Evolutionary conservation across 148 eudicot species (phyloP).

Genomic region (Talinum fruticosum): DNA sequence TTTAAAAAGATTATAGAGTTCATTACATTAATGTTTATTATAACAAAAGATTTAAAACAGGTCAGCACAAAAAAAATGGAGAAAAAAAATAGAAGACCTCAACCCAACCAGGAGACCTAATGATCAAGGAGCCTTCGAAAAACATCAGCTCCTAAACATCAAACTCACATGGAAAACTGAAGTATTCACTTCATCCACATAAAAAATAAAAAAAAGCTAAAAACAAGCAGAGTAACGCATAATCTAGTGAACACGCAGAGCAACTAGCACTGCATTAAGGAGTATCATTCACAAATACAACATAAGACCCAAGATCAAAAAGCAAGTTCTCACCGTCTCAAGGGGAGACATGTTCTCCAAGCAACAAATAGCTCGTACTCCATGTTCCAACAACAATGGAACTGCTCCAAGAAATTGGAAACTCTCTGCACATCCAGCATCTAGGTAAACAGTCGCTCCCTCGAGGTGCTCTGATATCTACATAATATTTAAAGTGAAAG

Average conservation of each 20-base stretch:
- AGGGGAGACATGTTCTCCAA: constrained; percentile 82
- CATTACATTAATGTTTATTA: too few relatives aligned
- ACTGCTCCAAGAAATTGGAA: constrained; percentile 84
- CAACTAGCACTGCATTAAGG: neutral
- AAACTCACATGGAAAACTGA: neutral
- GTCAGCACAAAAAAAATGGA: neutral
- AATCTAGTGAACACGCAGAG: neutral
- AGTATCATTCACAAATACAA: neutral
- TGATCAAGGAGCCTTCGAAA: neutral
- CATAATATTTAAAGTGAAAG: constrained; percentile 13
- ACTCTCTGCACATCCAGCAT: constrained; percentile 94
- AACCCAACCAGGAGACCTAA: neutral
- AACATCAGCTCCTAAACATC: neutral
- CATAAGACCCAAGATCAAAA: constrained; percentile 4
- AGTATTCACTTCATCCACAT: neutral
- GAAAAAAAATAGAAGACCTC: neutral
- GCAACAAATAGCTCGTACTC: constrained; percentile 78
- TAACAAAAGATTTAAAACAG: too few relatives aligned
- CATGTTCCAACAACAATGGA: constrained; percentile 72
- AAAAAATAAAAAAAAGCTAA: neutral
- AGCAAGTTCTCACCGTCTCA: constrained; percentile 52
- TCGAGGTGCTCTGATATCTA: constrained; percentile 72
- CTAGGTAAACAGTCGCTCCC: constrained; percentile 75
- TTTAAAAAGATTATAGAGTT: too few relatives aligned
- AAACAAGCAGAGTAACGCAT: neutral